These are phyloP conservation scores for Populus alba DNA, from an alignment of 345 rosid genomes.

Conservation along the genomic window DNA sequence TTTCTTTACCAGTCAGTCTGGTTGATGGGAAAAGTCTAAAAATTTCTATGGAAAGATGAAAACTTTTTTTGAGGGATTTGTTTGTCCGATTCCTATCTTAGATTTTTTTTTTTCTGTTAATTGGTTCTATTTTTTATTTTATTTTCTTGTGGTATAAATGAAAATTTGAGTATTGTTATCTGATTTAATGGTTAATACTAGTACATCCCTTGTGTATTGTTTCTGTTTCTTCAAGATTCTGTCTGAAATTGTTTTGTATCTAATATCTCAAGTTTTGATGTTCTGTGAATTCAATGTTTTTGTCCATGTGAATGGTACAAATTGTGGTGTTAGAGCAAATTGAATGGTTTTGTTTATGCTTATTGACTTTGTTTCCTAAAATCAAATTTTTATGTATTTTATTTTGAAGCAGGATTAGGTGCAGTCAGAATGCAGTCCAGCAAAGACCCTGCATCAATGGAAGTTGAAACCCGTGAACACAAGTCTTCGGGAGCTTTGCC, in stretches of 20 bases:
- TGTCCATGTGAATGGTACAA: background rate
- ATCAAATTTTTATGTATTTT: background rate
- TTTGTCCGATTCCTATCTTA: background rate
- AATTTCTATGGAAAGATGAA: background rate
- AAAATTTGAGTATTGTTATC: background rate
- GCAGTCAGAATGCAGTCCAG: conserved; percentile 11
- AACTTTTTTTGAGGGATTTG: background rate
- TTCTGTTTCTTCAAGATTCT: background rate
- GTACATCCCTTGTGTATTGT: background rate
- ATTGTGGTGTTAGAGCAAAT: background rate
- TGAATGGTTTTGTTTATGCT: background rate
- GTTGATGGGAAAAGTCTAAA: background rate
- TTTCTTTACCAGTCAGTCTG: background rate
- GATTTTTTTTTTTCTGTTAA: background rate
- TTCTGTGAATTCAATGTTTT: background rate
- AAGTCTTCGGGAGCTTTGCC: conserved; percentile 34
- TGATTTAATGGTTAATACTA: background rate
- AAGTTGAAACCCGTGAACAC: conserved; percentile 31
- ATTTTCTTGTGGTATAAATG: background rate
- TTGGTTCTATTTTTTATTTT: too few relatives aligned
- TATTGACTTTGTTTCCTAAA: background rate
- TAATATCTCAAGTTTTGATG: background rate
- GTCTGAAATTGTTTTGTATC: background rate
- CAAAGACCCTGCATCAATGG: conserved; percentile 39
- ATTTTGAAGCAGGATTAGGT: background rate